Evolutionary conservation across 2,329 filamentous ascomycete species (phyloP).

Genomic region (Chaetoscypha palmicola): DNA sequence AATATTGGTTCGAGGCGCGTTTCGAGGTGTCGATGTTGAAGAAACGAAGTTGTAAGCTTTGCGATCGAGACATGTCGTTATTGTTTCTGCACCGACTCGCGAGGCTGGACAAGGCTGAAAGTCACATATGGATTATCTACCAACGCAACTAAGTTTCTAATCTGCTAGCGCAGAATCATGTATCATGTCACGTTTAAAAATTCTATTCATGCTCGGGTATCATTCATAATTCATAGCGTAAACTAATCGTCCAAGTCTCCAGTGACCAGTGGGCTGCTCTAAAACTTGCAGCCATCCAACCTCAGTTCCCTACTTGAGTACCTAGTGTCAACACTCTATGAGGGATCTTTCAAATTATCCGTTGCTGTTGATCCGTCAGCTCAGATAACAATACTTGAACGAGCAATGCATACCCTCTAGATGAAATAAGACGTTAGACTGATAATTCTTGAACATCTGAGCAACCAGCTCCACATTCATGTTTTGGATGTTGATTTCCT

Average conservation of each 20-base stretch:
- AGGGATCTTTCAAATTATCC: slow-evolving; percentile 73
- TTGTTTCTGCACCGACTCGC: slow-evolving; percentile 6
- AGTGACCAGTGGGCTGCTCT: no score
- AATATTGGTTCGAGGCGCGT: background rate
- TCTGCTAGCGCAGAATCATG: no score
- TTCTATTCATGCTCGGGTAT: no score
- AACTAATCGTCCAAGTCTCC: background rate
- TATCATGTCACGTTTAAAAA: no score
- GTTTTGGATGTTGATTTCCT: slow-evolving; percentile 98
- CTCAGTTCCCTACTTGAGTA: no score
- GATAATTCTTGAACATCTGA: slow-evolving; percentile 99
- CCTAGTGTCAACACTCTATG: slow-evolving; percentile 40
- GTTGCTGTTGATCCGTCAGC: slow-evolving; percentile 51
- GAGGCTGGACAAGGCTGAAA: slow-evolving; percentile 21
- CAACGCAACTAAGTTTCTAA: no score
- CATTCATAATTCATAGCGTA: slow-evolving; percentile 9
- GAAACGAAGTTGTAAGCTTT: slow-evolving; percentile 8
- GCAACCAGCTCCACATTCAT: slow-evolving; percentile 98
- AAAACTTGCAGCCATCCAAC: no score
- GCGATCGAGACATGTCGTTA: slow-evolving; percentile 4
- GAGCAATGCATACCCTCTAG: slow-evolving; percentile 66
- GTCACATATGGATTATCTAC: no score
- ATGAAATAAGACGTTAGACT: slow-evolving; percentile 95
- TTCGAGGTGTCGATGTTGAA: no score
- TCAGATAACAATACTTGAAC: slow-evolving; percentile 2